These are phyloP conservation scores for Acacia pycnantha DNA, from an alignment of 331 rosid species.

Conservation along the genomic window DNA sequence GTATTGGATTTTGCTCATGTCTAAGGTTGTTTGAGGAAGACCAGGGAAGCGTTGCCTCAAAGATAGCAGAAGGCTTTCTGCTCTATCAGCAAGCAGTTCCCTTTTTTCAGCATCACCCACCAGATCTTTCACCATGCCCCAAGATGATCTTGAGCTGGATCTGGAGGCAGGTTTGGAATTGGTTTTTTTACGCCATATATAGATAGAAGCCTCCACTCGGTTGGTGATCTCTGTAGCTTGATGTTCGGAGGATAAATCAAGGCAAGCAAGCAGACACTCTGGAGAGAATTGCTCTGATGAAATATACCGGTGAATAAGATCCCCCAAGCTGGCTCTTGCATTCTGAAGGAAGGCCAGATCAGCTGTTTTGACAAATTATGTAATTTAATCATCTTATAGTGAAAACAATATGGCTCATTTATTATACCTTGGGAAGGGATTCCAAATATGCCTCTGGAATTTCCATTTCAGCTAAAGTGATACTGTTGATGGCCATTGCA, in stretches of 20 bases:
- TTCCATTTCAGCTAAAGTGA: conserved; percentile 78
- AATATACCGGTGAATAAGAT: conserved; percentile 80
- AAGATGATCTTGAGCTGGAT: conserved; percentile 77
- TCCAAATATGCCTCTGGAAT: conserved; percentile 85
- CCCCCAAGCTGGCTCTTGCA: conserved; percentile 84
- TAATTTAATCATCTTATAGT: conserved; percentile 10
- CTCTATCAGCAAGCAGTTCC: conserved; percentile 88
- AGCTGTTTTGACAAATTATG: conserved; percentile 21
- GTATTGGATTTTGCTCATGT: conserved; percentile 94
- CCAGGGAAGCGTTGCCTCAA: conserved; percentile 91
- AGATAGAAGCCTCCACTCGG: conserved; percentile 82
- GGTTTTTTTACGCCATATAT: conserved; percentile 68
- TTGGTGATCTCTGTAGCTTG: conserved; percentile 91
- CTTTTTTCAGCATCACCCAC: conserved; percentile 84
- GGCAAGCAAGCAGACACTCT: conserved; percentile 84
- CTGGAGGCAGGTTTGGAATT: conserved; percentile 62
- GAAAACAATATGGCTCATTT: neutral
- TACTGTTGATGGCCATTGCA: conserved; percentile 87
- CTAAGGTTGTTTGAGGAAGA: conserved; percentile 90
- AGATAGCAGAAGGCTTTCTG: conserved; percentile 85
- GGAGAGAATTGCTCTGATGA: conserved; percentile 91
- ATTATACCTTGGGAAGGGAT: conserved; percentile 84
- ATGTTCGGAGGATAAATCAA: conserved; percentile 92
- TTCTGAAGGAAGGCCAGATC: conserved; percentile 58
- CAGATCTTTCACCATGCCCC: conserved; percentile 97